These are phyloP conservation scores for Sporothrix humicola DNA, from an alignment of 2,329 filamentous ascomycete genomes.

Conservation along the genomic window DNA sequence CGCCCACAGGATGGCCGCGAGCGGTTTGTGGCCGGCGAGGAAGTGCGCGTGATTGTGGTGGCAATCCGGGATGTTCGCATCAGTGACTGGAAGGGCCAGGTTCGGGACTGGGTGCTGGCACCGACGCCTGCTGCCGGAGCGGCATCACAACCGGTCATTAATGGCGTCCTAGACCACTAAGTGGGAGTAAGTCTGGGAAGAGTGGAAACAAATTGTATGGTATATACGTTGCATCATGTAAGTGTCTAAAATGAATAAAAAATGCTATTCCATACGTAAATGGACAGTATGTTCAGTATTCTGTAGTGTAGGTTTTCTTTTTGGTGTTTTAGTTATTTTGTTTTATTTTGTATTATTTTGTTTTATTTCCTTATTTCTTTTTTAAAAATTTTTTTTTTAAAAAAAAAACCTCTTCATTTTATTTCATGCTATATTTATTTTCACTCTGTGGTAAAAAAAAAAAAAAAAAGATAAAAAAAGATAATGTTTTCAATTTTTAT, in stretches of 20 bases:
- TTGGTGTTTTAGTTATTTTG: not conserved
- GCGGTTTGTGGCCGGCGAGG: conserved; percentile 78
- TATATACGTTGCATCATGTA: not conserved
- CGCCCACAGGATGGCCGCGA: conserved; percentile 59
- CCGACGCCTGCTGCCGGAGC: conserved; percentile 40
- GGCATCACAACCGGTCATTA: conserved; percentile 42
- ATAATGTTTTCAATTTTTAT: not conserved
- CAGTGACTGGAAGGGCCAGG: conserved; percentile 93
- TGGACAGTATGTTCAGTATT: too few relatives aligned
- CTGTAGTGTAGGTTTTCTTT: not conserved
- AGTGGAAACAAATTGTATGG: not conserved
- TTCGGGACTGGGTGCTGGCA: conserved; percentile 73
- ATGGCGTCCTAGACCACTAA: conserved; percentile 46
- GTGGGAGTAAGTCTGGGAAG: not conserved
- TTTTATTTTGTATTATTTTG: not conserved
- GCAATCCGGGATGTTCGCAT: conserved; percentile 83
- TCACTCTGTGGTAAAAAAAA: not conserved
- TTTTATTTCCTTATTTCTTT: not conserved
- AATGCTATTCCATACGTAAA: too few relatives aligned
- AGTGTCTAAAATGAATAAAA: not conserved
- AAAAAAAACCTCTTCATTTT: not conserved
- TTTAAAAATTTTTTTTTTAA: not conserved
- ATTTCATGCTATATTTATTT: not conserved
- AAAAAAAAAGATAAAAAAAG: not conserved
- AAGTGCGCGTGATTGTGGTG: conserved; percentile 87